phyloP scores from a whole-genome alignment of 163 green algal genomes.

The Chlamydomonas reinhardtii region DNA sequence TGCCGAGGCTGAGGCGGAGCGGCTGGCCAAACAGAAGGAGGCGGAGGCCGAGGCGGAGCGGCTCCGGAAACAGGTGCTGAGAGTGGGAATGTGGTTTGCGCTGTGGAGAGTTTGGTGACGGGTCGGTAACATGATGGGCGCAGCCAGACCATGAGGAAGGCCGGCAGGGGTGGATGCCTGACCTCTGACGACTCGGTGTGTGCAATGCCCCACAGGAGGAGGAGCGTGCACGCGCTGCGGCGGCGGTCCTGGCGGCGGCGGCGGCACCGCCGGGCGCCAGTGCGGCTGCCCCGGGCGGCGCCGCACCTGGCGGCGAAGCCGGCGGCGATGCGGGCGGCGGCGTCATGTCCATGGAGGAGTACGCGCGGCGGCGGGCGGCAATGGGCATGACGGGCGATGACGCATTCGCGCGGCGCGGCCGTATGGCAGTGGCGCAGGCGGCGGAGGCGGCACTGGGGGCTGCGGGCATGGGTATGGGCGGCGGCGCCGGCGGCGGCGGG shows the following conservation, averaged over 20 bases:
- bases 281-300: background rate
- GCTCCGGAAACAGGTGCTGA: conserved; percentile 48
- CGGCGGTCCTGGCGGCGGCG: background rate
- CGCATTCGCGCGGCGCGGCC: conserved; percentile 47
- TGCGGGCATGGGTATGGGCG: background rate
- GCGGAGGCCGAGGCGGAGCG: conserved; percentile 60
- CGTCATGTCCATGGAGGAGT: conserved; percentile 52
- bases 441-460: background rate
- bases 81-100: background rate
- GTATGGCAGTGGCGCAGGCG: background rate
- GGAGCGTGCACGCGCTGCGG: conserved; percentile 5
- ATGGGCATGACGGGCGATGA: conserved; percentile 60
- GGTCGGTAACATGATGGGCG: too few species aligned
- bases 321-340: background rate
- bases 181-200: too few species aligned
- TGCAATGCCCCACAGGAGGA: conserved; percentile 23
- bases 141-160: too few species aligned
- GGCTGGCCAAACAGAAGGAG: conserved; percentile 50
- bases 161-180: too few species aligned
- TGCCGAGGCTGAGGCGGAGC: conserved; percentile 73
- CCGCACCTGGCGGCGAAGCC: background rate
- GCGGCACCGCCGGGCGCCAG: background rate
- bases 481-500: background rate
- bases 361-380: conserved; percentile 22
- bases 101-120: too few species aligned